Evolutionary conservation across 495 filamentous ascomycete genomes (phyloP), one percentile per base, ranked within the genome.

Genomic region (Penicillium goetzii): DNA sequence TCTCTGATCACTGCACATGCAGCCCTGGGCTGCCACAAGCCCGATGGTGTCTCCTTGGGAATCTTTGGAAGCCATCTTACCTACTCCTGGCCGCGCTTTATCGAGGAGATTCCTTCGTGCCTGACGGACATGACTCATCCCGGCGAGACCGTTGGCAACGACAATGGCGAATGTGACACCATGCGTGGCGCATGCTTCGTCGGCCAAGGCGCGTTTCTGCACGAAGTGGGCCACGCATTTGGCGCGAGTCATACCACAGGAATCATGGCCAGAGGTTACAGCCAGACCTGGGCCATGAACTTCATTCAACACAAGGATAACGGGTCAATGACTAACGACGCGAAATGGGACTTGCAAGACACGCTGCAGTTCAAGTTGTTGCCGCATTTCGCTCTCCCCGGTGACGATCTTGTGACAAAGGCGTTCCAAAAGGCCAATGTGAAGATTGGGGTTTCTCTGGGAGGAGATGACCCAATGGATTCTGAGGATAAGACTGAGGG

Each of bases 41-140:
- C 76, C 25, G 30, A 68, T 9, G 78, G 77, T 21, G 65, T 81
- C 19, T 81, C 77, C 7, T 60, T 83, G 19, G 81, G 80, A 12
- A 74, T 84, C 10, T 82, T 79, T 56, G 81, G 81, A 7, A 81
- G 79, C 59, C 78, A 79, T 61, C 66, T 77, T 17, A 73, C 79
- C 17, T 82, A 81, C 60, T 74, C 81, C 7, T 81, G 80, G 73
- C 80, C 81, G 14, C 72, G 81, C 7, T 82, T 77, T 65, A 28
- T 84, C 34, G 81, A 81, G 64, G 78, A 80, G 34, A 69, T 81
- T 11, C 60, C 72, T 56, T 61, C 70, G 40, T 79, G 75, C 59
- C 64, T 80, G 33, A 64, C 69, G 10, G 76, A 81, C 34, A 52
- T 57, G 32, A 68, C 64, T 3, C 47, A 50, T 1, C 59, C 72